These are phyloP conservation scores for Neopestalotiopsis sp. DNA, from an alignment of 2,329 filamentous ascomycete genomes.

Conservation along the genomic window DNA sequence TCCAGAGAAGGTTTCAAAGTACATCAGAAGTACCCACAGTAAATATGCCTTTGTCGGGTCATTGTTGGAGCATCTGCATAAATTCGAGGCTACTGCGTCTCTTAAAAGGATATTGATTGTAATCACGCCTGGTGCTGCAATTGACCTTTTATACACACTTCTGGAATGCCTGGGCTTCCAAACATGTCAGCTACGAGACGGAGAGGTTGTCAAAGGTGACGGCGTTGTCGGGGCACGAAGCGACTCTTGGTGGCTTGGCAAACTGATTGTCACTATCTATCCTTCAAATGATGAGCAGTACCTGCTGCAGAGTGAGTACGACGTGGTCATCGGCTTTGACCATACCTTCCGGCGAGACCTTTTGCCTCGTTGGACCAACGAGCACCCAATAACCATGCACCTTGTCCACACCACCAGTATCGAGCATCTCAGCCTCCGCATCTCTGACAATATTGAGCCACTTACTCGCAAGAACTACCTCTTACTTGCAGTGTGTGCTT, in stretches of 20 bases:
- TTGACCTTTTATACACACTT: slow-evolving; percentile 56
- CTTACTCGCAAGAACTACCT: slow-evolving; percentile 55
- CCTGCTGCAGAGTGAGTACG: slow-evolving; percentile 43
- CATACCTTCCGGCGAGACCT: slow-evolving; percentile 47
- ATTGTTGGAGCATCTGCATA: slow-evolving; percentile 51
- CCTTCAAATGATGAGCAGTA: slow-evolving; percentile 43
- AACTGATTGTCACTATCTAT: slow-evolving; percentile 45
- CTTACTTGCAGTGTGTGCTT: slow-evolving; percentile 37
- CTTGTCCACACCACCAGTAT: slow-evolving; percentile 58
- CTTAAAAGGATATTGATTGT: slow-evolving; percentile 59
- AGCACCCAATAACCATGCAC: slow-evolving; percentile 49
- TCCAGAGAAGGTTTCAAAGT: slow-evolving; percentile 51
- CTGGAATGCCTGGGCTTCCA: slow-evolving; percentile 23
- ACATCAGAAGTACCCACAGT: slow-evolving; percentile 59
- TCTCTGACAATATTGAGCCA: slow-evolving; percentile 42
- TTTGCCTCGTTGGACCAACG: slow-evolving; percentile 30
- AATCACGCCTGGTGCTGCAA: slow-evolving; percentile 52
- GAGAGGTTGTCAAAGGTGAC: neutral
- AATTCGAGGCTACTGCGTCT: slow-evolving; percentile 28
- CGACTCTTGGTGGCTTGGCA: neutral
- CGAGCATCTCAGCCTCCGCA: slow-evolving; percentile 58
- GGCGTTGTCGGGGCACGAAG: neutral
- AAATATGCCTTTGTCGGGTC: slow-evolving; percentile 66
- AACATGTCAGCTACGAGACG: neutral
- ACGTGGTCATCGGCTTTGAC: slow-evolving; percentile 61